Evolutionary conservation across 805 yeast species (phyloP).

Genomic region (Cyberlindnera maritima): DNA sequence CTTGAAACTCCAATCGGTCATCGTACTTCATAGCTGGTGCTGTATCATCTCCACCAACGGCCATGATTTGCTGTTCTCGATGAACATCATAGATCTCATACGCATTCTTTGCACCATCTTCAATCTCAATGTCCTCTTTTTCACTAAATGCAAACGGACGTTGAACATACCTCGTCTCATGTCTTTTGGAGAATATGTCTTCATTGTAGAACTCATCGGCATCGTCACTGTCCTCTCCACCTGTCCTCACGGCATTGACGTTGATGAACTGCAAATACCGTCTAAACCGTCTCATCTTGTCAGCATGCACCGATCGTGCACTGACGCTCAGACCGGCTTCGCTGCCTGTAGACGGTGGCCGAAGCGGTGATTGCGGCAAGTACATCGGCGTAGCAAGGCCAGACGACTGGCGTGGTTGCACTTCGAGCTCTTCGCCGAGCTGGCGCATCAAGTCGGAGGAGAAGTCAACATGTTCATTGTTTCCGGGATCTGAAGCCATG

Average conservation of each 20-base stretch:
- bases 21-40: constrained; percentile 13
- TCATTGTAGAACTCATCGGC: constrained; percentile 20
- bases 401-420: constrained; percentile 2
- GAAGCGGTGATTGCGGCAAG: constrained; percentile 3
- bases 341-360: neutral
- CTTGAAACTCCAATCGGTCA: constrained; percentile 14
- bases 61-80: constrained; percentile 5
- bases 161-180: constrained; percentile 7
- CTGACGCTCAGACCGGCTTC: neutral
- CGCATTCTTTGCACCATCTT: constrained; percentile 7
- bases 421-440: neutral
- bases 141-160: constrained; percentile 7
- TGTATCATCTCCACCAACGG: neutral
- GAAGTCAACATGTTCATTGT: neutral
- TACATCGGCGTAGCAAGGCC: constrained; percentile 12
- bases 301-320: constrained; percentile 14
- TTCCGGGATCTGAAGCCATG: neutral
- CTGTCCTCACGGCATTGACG: constrained; percentile 10
- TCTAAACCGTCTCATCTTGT: constrained; percentile 14
- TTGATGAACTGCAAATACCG: constrained; percentile 15
- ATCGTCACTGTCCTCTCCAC: constrained; percentile 14
- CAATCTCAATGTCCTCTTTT: constrained; percentile 9
- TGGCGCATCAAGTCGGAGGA: neutral
- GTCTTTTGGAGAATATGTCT: constrained; percentile 2
- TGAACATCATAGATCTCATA: constrained; percentile 22